phyloP scores from a whole-genome alignment of 2,329 filamentous ascomycete genomes.

The Malbranchea zuffiana region DNA sequence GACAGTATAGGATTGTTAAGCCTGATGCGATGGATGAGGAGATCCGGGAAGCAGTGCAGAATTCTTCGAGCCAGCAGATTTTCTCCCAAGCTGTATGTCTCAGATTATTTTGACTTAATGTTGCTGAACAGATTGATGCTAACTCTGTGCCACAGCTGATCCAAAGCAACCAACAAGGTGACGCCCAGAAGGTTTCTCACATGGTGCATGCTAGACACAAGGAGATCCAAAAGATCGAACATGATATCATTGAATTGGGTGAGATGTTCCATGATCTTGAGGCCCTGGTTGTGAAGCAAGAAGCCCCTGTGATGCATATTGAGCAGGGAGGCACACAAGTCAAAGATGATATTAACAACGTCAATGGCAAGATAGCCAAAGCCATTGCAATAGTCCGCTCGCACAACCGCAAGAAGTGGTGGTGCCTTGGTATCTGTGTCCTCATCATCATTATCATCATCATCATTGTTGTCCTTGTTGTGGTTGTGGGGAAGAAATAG shows the following conservation, averaged over 20 bases:
- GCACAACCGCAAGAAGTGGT: conserved; percentile 92
- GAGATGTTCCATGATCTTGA: conserved; percentile 87
- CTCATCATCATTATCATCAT: conserved; percentile 44
- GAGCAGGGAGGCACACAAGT: conserved; percentile 81
- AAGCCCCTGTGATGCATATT: conserved; percentile 68
- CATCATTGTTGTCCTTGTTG: conserved; percentile 38
- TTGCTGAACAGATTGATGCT: not conserved
- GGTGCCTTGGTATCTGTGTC: conserved; percentile 66
- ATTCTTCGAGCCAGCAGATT: conserved; percentile 58
- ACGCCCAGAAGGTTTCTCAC: conserved; percentile 66
- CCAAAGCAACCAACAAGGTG: conserved; percentile 67
- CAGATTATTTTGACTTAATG: not conserved
- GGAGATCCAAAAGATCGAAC: conserved; percentile 84
- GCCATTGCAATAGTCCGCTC: conserved; percentile 71
- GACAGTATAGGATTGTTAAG: conserved; percentile 82
- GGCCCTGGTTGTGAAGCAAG: conserved; percentile 74
- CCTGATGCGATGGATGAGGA: conserved; percentile 71
- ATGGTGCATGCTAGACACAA: conserved; percentile 75
- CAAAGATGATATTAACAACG: conserved; percentile 71
- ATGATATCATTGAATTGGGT: conserved; percentile 75
- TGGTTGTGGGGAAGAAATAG: conserved; percentile 29
- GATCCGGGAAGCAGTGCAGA: conserved; percentile 64
- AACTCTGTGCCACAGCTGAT: conserved; percentile 46
- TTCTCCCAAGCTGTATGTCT: conserved; percentile 63
- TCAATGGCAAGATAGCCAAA: conserved; percentile 69